Percentiles rank a stretch among this genome's conserved stretches.
These are phyloP conservation scores for Penicillium waksmanii DNA, from an alignment of 495 filamentous ascomycete genomes.

Conservation along the genomic window DNA sequence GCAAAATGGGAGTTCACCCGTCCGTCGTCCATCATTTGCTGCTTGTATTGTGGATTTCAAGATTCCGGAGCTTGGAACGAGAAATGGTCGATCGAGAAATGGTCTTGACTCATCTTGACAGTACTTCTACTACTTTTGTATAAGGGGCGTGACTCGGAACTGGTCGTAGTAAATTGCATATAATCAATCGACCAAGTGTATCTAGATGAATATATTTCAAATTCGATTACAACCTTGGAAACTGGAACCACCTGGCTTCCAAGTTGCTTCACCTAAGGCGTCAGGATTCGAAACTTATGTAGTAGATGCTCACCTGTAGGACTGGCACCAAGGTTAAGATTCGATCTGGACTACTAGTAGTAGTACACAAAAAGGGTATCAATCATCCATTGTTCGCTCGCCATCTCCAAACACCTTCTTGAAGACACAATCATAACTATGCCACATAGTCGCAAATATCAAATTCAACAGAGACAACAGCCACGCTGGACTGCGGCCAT, in stretches of 20 bases:
- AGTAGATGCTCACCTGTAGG: too few relatives aligned
- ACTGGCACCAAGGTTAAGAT: too few relatives aligned
- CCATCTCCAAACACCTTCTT: slow-evolving; percentile 80
- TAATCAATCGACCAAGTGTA: too few relatives aligned
- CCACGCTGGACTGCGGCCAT: slow-evolving; percentile 72
- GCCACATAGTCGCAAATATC: slow-evolving; percentile 66
- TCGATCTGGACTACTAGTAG: too few relatives aligned
- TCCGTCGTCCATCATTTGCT: slow-evolving; percentile 39
- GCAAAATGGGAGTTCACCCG: slow-evolving; percentile 13
- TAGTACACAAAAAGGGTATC: slow-evolving; percentile 19
- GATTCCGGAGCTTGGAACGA: slow-evolving; percentile 38
- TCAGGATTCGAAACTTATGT: too few relatives aligned
- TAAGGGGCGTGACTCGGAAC: too few relatives aligned
- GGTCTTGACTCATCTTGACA: slow-evolving; percentile 8
- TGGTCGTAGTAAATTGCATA: too few relatives aligned
- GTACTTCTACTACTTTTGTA: too few relatives aligned
- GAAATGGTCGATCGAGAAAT: slow-evolving; percentile 29
- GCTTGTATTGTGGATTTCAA: slow-evolving; percentile 48
- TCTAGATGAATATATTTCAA: too few relatives aligned
- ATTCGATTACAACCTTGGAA: too few relatives aligned
- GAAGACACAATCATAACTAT: slow-evolving; percentile 71
- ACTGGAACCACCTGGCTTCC: too few relatives aligned
- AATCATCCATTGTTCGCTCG: slow-evolving; percentile 65
- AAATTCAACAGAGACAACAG: slow-evolving; percentile 48
- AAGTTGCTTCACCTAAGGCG: too few relatives aligned